Base-by-base conservation (phyloP, 768 basidiomycete genomes). In the Suillus americanus region DNA sequence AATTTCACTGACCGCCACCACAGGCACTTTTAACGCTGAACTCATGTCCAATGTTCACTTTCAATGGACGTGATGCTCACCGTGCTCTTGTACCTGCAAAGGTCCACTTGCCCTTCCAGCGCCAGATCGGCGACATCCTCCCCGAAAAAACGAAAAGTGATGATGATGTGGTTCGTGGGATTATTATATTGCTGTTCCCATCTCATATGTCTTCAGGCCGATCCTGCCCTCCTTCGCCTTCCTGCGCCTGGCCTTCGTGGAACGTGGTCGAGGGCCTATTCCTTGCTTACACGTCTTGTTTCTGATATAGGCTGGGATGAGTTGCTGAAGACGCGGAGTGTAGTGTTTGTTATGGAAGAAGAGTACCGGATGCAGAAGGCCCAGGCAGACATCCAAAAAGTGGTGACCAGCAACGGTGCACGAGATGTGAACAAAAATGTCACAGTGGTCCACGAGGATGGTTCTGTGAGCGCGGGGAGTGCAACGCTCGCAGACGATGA, bases 21-120 rank as follows among this genome's bases (percentile, higher is more conserved):
- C 55, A 83, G 82, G 95, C 95, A 0, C 81, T 99, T 16, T 81
- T 98, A 48, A 97, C 97, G 1, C 86, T 98, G 57, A 98, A 98
- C 74, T 98, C 96, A n/a, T 98, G 97, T 79, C 96, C 97, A 3
- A 99, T 99, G 97, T 99, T 99, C 79, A 99, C 97, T 9, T 99
- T 92, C 79, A 97, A 97, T 72, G 97, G 97, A 51, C 89, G 96
- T 25, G 97, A 99, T 75, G 82, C 89, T 3, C 97, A 99, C 74
- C 86, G 95, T 4, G 87, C 85, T 74, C 86, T 98, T 12, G 82
- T 90, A 1, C 88, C 95, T 20, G 81, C 89, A 1, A 87, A 89
- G 65, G 84, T 95, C 7, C 94, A 96, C 75, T 82, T 97, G 1
- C 97, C 97, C 1, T 86, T 92, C 73, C 91, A 90, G 67, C 85